Evolutionary conservation across 1,284 basidiomycete genomes (phyloP).

Genomic region (Thelephora terrestris): DNA sequence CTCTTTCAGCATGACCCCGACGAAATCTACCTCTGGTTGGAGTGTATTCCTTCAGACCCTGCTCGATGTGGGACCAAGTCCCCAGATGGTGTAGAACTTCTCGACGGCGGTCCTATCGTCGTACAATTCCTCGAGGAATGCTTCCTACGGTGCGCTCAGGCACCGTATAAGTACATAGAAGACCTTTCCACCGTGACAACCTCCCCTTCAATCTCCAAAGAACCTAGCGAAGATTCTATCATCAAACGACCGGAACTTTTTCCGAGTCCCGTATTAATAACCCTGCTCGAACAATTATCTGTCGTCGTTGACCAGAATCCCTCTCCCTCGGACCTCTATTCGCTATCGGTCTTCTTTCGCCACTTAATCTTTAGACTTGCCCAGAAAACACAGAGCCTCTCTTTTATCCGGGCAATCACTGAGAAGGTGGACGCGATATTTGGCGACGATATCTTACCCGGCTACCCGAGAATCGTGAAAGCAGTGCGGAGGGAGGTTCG

Average conservation of each 20-base stretch:
- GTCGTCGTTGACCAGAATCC: conserved; percentile 53
- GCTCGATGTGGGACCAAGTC: conserved; percentile 25
- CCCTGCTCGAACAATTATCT: conserved; percentile 65
- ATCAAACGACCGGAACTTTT: conserved; percentile 13
- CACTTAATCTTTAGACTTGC: conserved; percentile 48
- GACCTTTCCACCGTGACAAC: conserved; percentile 32
- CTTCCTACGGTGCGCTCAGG: conserved; percentile 73
- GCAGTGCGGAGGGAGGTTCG: conserved; percentile 39
- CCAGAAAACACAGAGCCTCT: conserved; percentile 38
- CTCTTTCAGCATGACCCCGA: conserved; percentile 74
- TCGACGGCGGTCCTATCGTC: conserved; percentile 51
- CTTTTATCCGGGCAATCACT: conserved; percentile 25
- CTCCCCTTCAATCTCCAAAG: conserved; percentile 2
- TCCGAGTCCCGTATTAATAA: conserved; percentile 69
- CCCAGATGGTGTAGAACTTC: conserved; percentile 42
- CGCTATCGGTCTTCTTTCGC: conserved; percentile 52
- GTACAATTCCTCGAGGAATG: conserved; percentile 81
- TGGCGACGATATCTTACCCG: conserved; percentile 16
- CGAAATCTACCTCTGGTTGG: conserved; percentile 74
- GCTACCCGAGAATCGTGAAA: conserved; percentile 28
- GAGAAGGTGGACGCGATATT: conserved; percentile 29
- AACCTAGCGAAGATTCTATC: conserved; percentile 2
- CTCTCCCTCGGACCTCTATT: conserved; percentile 48
- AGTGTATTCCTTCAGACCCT: conserved; percentile 33
- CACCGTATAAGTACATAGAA: conserved; percentile 84